Base-by-base conservation (phyloP, 202 grass and related monocot species). In the Elaeis oleifera region DNA sequence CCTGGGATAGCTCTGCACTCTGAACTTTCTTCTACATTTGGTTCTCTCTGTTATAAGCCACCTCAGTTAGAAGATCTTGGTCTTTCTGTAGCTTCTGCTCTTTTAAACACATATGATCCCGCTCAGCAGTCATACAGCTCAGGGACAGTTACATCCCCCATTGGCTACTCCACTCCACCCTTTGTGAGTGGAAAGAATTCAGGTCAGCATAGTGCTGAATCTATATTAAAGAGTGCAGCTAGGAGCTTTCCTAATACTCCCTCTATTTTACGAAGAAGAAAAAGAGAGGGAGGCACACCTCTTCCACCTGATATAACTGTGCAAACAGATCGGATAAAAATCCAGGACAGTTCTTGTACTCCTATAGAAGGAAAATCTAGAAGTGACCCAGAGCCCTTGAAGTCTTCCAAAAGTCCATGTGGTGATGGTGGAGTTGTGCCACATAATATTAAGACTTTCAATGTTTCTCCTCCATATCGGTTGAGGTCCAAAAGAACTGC, bases 221-320 rank as follows among this genome's bases (percentile, higher is more conserved):
- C 88, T 74, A 78, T 99, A 62, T 79, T 99, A 73, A 85, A 66
- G 71, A 84, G 57, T 49, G 95, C 95, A 54, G 95, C 95, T 31
- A 80, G 82, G 50, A 94, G 82, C 59, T 99, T 87, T 84, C 78
- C 75, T 68, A 23, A 71, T 53, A 87, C 85, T 60, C 88, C 95
- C 54, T 99, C 95, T 13, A 94, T 99, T 71, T 71, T 94, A 65
- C 83, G 78, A 63, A 89, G 77, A 72, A 86, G 80, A 74, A 92
- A 84, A 80, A 80, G 83, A 54, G 80, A 87, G 44, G 77, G 74
- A 77, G 54, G 54, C 56, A 79, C 64, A 54, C 69, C 74, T 61
- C 27, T 55, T 24, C 24, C 60, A 75, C 71, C 72, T 56, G 72
- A 64, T 49, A 73, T 56, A 25, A 71, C 73, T 18, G 54, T 76